Percentiles rank a stretch among this genome's conserved stretches.
Conservation (phyloP, 1,139 yeast species). For the Geotrichum bryndzae region DNA sequence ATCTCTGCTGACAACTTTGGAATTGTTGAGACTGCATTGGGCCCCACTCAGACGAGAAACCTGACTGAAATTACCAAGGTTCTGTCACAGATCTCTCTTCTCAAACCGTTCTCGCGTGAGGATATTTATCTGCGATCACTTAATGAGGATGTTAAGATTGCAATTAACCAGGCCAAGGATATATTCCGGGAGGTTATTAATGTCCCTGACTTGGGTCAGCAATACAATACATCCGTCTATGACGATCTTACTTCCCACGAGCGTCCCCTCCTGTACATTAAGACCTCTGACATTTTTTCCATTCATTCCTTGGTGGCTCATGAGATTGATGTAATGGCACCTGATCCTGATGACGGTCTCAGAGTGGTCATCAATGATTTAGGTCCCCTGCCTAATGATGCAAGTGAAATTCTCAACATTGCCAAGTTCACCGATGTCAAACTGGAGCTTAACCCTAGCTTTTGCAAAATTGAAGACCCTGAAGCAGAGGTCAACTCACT, state of each 20-base stretch:
- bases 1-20: conserved; percentile 67
- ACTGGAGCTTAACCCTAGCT: conserved; percentile 40
- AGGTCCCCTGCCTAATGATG: conserved; percentile 41
- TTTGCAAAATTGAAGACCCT: conserved; percentile 37
- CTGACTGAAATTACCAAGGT: conserved; percentile 55
- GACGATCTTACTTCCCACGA: conserved; percentile 66
- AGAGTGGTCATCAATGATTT: conserved; percentile 41
- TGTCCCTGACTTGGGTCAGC: conserved; percentile 53
- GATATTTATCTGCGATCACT: conserved; percentile 74
- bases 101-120: conserved; percentile 56
- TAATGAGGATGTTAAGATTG: conserved; percentile 58
- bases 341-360: conserved; percentile 51
- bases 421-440: conserved; percentile 39
- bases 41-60: conserved; percentile 44
- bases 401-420: conserved; percentile 40
- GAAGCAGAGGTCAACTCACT: conserved; percentile 43
- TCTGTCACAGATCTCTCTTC: conserved; percentile 57
- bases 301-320: conserved; percentile 54
- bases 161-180: conserved; percentile 43
- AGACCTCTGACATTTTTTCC: conserved; percentile 57
- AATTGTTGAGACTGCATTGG: conserved; percentile 35
- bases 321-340: conserved; percentile 46
- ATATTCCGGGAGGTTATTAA: conserved; percentile 47
- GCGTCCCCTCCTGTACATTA: conserved; percentile 59
- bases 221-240: conserved; percentile 57